phyloP scores from a whole-genome alignment of 768 basidiomycete genomes.

The Pleurotus cornucopiae region DNA sequence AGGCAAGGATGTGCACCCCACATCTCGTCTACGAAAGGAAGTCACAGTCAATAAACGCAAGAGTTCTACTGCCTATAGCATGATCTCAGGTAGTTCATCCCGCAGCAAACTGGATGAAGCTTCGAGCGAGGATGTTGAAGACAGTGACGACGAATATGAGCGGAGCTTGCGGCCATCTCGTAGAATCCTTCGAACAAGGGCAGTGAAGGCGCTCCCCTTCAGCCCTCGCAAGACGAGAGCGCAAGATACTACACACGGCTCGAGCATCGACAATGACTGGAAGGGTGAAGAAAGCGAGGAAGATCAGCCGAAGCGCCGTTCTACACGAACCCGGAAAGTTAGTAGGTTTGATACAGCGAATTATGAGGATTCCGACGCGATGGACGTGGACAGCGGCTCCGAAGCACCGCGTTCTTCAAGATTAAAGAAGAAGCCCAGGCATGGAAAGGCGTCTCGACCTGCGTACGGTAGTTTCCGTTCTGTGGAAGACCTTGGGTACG shows the following conservation, averaged over 20 bases:
- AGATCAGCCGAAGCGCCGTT: constrained; percentile 32
- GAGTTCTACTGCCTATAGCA: constrained; percentile 15
- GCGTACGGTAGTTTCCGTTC: constrained; percentile 43
- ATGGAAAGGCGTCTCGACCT: constrained; percentile 26
- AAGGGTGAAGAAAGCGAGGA: constrained; percentile 25
- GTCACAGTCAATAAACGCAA: constrained; percentile 26
- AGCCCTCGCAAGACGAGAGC: constrained; percentile 54
- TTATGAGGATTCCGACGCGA: constrained; percentile 21
- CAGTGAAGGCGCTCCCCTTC: constrained; percentile 47
- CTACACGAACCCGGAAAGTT: constrained; percentile 40
- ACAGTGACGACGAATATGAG: constrained; percentile 19
- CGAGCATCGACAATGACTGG: constrained; percentile 27
- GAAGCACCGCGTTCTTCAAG: constrained; percentile 13
- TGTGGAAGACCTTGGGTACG: constrained; percentile 38
- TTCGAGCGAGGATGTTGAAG: constrained; percentile 30
- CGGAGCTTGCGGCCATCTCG: constrained; percentile 4
- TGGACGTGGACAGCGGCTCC: constrained; percentile 27
- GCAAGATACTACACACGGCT: constrained; percentile 14
- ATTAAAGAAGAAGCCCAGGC: constrained; percentile 14
- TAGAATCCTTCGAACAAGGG: constrained; percentile 13
- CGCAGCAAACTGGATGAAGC: constrained; percentile 32
- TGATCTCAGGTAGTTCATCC: constrained; percentile 16
- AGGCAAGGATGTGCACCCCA: constrained; percentile 51
- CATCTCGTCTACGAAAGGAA: constrained; percentile 45
- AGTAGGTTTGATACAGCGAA: constrained; percentile 28